Conservation (phyloP, 768 basidiomycete species). For the Auriscalpium orientale region DNA sequence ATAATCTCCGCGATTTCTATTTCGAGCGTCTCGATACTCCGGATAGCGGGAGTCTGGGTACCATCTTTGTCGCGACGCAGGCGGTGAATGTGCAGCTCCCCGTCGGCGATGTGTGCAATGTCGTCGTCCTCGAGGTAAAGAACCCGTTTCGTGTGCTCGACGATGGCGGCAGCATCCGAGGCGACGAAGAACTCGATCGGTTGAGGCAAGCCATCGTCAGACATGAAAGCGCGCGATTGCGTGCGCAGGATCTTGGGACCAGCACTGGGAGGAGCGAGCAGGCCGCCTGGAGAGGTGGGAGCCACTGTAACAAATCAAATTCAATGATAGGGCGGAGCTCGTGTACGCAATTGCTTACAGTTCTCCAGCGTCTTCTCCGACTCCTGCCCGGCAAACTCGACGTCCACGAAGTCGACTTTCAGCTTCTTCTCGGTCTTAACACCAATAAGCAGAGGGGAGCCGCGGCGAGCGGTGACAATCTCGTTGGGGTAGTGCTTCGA, state of each 20-base stretch:
- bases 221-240: slow-evolving; percentile 97
- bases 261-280: slow-evolving; percentile 60
- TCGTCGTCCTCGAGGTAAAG: slow-evolving; percentile 99
- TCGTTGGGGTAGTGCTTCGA: slow-evolving; percentile 93
- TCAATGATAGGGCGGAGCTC: neutral
- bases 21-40: slow-evolving; percentile 96
- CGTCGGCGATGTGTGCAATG: slow-evolving; percentile 94
- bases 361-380: slow-evolving; percentile 35
- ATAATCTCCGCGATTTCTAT: slow-evolving; percentile 99
- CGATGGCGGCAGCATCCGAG: slow-evolving; percentile 91
- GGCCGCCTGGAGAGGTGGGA: slow-evolving; percentile 45
- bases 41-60: slow-evolving; percentile 58
- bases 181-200: slow-evolving; percentile 99
- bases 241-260: slow-evolving; percentile 82
- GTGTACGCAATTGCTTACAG: slow-evolving; percentile 21
- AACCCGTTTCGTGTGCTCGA: slow-evolving; percentile 98
- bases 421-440: slow-evolving; percentile 99
- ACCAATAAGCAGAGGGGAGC: slow-evolving; percentile 92
- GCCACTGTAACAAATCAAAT: slow-evolving; percentile 5
- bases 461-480: slow-evolving; percentile 91
- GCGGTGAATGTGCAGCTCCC: slow-evolving; percentile 98
- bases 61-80: slow-evolving; percentile 84
- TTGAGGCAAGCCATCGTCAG: slow-evolving; percentile 95
- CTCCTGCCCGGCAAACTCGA: slow-evolving; percentile 82
- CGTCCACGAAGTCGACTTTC: slow-evolving; percentile 99